Conservation (phyloP, 2,329 filamentous ascomycete species). For the Curvularia sp. region DNA sequence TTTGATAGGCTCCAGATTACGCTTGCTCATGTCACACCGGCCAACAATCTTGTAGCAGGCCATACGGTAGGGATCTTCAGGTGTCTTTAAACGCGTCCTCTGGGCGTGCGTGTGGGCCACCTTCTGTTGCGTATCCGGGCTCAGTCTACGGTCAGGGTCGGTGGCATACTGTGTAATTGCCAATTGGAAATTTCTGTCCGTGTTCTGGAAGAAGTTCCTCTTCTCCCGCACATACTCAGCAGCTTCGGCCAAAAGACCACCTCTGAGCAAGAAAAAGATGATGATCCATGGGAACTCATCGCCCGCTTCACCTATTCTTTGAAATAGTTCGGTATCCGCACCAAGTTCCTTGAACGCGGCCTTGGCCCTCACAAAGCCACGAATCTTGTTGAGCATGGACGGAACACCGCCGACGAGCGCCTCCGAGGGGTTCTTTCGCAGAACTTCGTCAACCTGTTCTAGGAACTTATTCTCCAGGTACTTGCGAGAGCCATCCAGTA, state of each 20-base stretch:
- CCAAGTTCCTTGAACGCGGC: constrained; percentile 82
- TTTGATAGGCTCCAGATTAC: constrained; percentile 64
- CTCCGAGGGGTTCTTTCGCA: constrained; percentile 84
- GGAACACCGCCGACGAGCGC: constrained; percentile 90
- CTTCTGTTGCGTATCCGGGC: constrained; percentile 79
- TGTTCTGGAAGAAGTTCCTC: constrained; percentile 83
- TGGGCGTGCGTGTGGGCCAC: constrained; percentile 92
- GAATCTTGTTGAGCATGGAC: constrained; percentile 86
- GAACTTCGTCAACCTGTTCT: constrained; percentile 75
- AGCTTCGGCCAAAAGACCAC: constrained; percentile 83
- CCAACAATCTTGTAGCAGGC: constrained; percentile 98
- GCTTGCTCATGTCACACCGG: constrained; percentile 67
- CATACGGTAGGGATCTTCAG: constrained; percentile 93
- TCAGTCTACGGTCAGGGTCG: constrained; percentile 77
- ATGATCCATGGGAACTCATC: constrained; percentile 93
- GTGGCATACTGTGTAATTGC: constrained; percentile 87
- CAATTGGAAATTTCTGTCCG: constrained; percentile 87
- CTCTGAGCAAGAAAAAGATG: constrained; percentile 88
- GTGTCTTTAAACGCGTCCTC: constrained; percentile 80
- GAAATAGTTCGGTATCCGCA: constrained; percentile 79
- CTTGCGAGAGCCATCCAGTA: constrained; percentile 78
- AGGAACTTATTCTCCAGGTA: constrained; percentile 86
- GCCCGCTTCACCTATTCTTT: constrained; percentile 67
- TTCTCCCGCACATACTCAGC: constrained; percentile 84
- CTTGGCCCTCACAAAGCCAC: constrained; percentile 86